A percentile compares a stretch with the other conserved stretches of the same genome.
These are phyloP conservation scores for Harringtonia lauricola DNA, from an alignment of 2,329 filamentous ascomycete genomes.

Conservation along the genomic window DNA sequence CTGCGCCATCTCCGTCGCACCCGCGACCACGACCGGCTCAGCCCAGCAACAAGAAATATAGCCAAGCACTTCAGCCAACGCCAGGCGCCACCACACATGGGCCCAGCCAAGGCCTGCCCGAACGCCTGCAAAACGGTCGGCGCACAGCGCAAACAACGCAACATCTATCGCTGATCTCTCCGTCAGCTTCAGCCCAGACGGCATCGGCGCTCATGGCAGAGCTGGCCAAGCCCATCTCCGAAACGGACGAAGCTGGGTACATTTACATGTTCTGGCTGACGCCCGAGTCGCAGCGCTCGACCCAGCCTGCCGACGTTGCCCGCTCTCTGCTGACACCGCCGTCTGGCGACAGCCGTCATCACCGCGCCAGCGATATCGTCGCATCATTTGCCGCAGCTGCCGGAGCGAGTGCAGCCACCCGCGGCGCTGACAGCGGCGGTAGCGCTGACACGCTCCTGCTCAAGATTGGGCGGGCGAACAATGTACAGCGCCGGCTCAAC, in stretches of 20 bases:
- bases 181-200: constrained; percentile 52
- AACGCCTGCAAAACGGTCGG: constrained; percentile 9
- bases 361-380: constrained; percentile 44
- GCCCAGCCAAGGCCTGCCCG: background rate
- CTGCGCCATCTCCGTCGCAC: constrained; percentile 25
- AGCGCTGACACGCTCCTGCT: constrained; percentile 27
- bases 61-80: too few relatives aligned
- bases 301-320: constrained; percentile 46
- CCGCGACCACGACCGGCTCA: constrained; percentile 36
- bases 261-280: constrained; percentile 99
- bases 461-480: constrained; percentile 59
- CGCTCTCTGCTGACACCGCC: constrained; percentile 45
- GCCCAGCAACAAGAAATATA: background rate
- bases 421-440: constrained; percentile 14
- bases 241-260: constrained; percentile 71
- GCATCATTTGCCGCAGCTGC: constrained; percentile 31
- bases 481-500: constrained; percentile 82
- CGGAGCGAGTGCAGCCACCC: background rate
- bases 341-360: constrained; percentile 23
- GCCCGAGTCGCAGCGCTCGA: constrained; percentile 43
- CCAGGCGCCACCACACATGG: constrained; percentile 8
- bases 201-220: constrained; percentile 65
- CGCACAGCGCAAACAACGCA: constrained; percentile 26
- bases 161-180: constrained; percentile 59
- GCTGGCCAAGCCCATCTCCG: constrained; percentile 62